Evolutionary conservation across 2,329 filamentous ascomycete genomes (phyloP).

Genomic region (Diplocarpon mali): DNA sequence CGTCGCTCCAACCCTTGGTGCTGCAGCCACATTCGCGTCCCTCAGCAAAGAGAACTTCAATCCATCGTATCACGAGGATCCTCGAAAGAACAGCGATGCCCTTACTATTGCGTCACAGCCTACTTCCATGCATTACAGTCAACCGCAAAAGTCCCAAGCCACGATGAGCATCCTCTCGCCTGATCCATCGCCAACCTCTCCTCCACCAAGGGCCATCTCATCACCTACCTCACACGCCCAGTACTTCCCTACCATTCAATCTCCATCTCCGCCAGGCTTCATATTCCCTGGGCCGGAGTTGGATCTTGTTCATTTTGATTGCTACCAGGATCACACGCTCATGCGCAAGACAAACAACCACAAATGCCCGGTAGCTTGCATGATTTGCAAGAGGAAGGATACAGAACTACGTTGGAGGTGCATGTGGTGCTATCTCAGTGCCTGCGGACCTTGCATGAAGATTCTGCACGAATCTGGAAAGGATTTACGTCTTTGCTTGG

Average conservation of each 20-base stretch:
- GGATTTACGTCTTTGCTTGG: slow-evolving; percentile 20
- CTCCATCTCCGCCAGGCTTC: slow-evolving; percentile 11
- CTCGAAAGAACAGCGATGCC: slow-evolving; percentile 19
- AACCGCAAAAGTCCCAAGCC: slow-evolving; percentile 18
- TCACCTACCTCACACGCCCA: slow-evolving; percentile 12
- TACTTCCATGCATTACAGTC: slow-evolving; percentile 16
- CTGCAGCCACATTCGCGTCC: slow-evolving; percentile 1
- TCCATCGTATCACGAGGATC: slow-evolving; percentile 7
- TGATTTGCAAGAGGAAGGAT: slow-evolving; percentile 25
- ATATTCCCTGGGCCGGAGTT: slow-evolving; percentile 19
- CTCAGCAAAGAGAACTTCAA: slow-evolving; percentile 4
- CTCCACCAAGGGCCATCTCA: slow-evolving; percentile 5
- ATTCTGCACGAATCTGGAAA: slow-evolving; percentile 19
- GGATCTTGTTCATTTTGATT: slow-evolving; percentile 20
- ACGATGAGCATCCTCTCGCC: slow-evolving; percentile 18
- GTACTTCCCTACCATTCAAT: slow-evolving; percentile 14
- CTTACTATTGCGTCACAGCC: slow-evolving; percentile 22
- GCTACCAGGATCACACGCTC: slow-evolving; percentile 24
- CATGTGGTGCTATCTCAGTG: slow-evolving; percentile 27
- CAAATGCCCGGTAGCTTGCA: slow-evolving; percentile 25
- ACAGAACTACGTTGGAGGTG: slow-evolving; percentile 23
- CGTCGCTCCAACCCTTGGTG: background rate
- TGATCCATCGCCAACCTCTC: slow-evolving; percentile 14
- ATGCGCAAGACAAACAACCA: slow-evolving; percentile 24
- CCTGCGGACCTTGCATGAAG: slow-evolving; percentile 25